These are phyloP conservation scores for Botrytis galanthina DNA, from an alignment of 2,329 filamentous ascomycete species.

Conservation along the genomic window DNA sequence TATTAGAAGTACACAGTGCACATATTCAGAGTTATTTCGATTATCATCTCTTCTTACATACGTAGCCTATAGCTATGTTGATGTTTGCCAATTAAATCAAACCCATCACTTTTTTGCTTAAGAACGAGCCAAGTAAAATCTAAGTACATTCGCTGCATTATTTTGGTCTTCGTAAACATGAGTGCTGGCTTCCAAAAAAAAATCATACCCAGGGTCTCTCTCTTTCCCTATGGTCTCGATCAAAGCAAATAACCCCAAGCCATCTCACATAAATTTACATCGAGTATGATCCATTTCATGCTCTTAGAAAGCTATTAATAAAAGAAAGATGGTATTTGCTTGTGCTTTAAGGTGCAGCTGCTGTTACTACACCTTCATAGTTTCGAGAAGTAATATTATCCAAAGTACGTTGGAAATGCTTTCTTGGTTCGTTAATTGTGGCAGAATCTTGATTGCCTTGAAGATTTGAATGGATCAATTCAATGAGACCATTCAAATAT, in stretches of 20 bases:
- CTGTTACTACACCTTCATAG: constrained; percentile 79
- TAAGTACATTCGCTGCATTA: constrained; percentile 22
- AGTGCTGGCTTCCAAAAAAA: constrained; percentile 14
- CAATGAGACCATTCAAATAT: constrained; percentile 96
- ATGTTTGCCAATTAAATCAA: constrained; percentile 19
- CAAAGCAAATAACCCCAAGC: constrained; percentile 6
- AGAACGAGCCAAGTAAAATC: constrained; percentile 17
- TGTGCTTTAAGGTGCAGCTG: constrained; percentile 13
- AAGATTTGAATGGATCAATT: constrained; percentile 95
- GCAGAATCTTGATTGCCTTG: constrained; percentile 78
- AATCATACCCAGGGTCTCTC: constrained; percentile 5
- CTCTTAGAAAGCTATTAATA: constrained; percentile 9
- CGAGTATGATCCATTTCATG: constrained; percentile 18
- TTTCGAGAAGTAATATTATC: constrained; percentile 90
- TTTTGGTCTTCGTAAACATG: constrained; percentile 20
- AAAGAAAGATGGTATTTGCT: constrained; percentile 1
- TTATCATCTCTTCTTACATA: constrained; percentile 17
- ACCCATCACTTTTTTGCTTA: constrained; percentile 17
- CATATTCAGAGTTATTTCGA: neutral
- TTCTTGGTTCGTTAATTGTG: constrained; percentile 82
- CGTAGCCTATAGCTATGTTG: constrained; percentile 9
- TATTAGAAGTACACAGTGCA: neutral
- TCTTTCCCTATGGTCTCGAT: neutral
- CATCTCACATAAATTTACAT: constrained; percentile 21
- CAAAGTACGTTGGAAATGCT: constrained; percentile 91